Percentiles rank a stretch among this genome's conserved stretches.
phyloP scores from a whole-genome alignment of 495 filamentous ascomycete genomes.

The Aspergillus nidulans region DNA sequence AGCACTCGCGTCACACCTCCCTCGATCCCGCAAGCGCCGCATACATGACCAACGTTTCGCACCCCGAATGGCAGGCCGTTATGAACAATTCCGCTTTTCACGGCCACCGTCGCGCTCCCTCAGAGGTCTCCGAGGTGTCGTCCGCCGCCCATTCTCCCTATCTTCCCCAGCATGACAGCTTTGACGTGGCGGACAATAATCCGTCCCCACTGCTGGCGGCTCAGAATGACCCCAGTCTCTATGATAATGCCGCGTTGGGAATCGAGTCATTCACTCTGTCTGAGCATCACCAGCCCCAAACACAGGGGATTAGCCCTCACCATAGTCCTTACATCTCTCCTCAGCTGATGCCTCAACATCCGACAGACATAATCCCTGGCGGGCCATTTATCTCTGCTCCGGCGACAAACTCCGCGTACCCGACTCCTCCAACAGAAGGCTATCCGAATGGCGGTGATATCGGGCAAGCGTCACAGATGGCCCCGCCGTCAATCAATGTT shows the following conservation, averaged over 20 bases:
- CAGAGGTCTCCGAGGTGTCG: slow-evolving; percentile 84
- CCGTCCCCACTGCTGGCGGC: slow-evolving; percentile 77
- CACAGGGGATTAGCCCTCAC: slow-evolving; percentile 64
- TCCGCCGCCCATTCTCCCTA: slow-evolving; percentile 82
- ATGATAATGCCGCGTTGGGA: slow-evolving; percentile 65
- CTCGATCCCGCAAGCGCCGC: slow-evolving; percentile 74
- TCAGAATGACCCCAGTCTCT: slow-evolving; percentile 64
- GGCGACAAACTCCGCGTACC: slow-evolving; percentile 42
- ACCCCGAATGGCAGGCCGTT: slow-evolving; percentile 64
- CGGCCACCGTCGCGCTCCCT: slow-evolving; percentile 74
- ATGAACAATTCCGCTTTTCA: slow-evolving; percentile 61
- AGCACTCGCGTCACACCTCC: slow-evolving; percentile 75
- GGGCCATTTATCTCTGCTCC: slow-evolving; percentile 48
- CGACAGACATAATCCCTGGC: slow-evolving; percentile 46
- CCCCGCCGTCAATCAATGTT: slow-evolving; percentile 87
- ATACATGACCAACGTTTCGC: slow-evolving; percentile 49
- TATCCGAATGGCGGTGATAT: slow-evolving; percentile 58
- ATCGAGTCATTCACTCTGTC: slow-evolving; percentile 80
- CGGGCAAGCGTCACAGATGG: slow-evolving; percentile 69
- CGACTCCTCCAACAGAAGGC: slow-evolving; percentile 47
- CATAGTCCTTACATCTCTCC: slow-evolving; percentile 86
- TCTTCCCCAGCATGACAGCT: slow-evolving; percentile 70
- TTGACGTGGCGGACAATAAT: slow-evolving; percentile 67
- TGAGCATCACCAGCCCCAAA: slow-evolving; percentile 58
- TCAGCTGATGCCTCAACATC: slow-evolving; percentile 70